Conservation (phyloP, 2,329 filamentous ascomycete species). For the Alternaria arbusti region DNA sequence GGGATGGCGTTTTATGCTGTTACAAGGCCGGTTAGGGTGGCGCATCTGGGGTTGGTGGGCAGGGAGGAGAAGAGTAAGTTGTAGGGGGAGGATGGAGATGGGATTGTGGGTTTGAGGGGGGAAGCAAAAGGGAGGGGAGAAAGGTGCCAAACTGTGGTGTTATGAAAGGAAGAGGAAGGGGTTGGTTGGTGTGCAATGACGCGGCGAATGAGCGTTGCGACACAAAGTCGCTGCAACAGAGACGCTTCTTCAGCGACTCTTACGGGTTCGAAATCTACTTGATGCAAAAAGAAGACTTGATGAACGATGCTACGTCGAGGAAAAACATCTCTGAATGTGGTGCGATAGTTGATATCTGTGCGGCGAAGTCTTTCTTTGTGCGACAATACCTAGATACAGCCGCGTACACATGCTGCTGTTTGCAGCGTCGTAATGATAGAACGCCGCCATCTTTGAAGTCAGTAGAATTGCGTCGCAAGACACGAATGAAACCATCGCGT, state of each 20-base stretch:
- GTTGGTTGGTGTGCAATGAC: background rate
- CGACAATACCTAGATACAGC: background rate
- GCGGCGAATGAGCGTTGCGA: background rate
- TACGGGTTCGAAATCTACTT: background rate
- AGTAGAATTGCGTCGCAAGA: background rate
- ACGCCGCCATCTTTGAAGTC: too few species aligned
- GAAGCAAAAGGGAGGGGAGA: background rate
- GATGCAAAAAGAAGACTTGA: background rate
- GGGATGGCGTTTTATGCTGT: conserved; percentile 30
- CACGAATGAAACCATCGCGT: background rate
- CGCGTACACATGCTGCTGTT: background rate
- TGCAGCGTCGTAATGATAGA: background rate
- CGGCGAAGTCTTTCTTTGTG: background rate
- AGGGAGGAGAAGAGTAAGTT: conserved; percentile 18
- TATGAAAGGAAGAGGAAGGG: background rate
- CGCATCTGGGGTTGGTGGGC: conserved; percentile 19
- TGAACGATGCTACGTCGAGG: background rate
- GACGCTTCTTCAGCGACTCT: background rate
- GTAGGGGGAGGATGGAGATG: background rate
- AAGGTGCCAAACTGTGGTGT: background rate
- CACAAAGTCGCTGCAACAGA: background rate
- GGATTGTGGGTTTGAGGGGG: background rate
- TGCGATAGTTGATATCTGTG: background rate
- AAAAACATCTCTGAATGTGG: background rate
- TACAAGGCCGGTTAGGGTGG: conserved; percentile 16